phyloP scores from a whole-genome alignment of 345 rosid genomes.

The Diplotaxis tenuifolia region DNA sequence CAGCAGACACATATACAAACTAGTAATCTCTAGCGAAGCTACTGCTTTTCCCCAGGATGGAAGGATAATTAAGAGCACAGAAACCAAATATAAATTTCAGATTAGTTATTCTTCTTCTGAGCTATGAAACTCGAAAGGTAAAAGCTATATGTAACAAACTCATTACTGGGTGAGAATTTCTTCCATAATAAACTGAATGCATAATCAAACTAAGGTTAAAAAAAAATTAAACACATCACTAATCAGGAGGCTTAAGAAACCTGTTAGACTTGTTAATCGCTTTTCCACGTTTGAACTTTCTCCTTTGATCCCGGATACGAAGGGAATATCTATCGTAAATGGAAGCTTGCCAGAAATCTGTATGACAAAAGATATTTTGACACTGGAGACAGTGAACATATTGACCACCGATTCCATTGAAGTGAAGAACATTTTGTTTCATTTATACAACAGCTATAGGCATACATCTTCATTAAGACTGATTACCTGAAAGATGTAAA shows the following conservation, averaged over 20 bases:
- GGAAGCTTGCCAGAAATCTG: conserved; percentile 84
- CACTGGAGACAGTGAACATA: conserved; percentile 1
- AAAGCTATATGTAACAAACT: not conserved
- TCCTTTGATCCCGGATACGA: conserved; percentile 62
- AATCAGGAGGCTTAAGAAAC: conserved; percentile 37
- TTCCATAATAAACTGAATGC: conserved; percentile 9
- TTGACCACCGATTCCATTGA: conserved; percentile 5
- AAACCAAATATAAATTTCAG: not conserved
- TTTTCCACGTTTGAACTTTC: conserved; percentile 54
- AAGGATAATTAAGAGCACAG: not conserved
- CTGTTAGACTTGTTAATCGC: conserved; percentile 74
- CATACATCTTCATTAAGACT: conserved; percentile 16
- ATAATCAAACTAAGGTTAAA: conserved; percentile 1
- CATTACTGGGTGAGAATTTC: not conserved
- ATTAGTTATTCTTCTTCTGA: not conserved
- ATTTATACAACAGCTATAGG: not conserved
- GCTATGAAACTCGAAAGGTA: conserved; percentile 9
- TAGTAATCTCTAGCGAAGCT: not conserved
- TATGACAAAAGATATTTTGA: conserved; percentile 16
- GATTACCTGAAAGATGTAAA: conserved; percentile 81
- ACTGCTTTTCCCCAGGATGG: not conserved
- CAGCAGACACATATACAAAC: not conserved
- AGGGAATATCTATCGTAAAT: conserved; percentile 66
- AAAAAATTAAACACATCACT: conserved; percentile 5
- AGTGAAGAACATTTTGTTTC: not conserved